Base-by-base conservation (phyloP, 1,284 basidiomycete genomes). In the Cystobasidium sp. region DNA sequence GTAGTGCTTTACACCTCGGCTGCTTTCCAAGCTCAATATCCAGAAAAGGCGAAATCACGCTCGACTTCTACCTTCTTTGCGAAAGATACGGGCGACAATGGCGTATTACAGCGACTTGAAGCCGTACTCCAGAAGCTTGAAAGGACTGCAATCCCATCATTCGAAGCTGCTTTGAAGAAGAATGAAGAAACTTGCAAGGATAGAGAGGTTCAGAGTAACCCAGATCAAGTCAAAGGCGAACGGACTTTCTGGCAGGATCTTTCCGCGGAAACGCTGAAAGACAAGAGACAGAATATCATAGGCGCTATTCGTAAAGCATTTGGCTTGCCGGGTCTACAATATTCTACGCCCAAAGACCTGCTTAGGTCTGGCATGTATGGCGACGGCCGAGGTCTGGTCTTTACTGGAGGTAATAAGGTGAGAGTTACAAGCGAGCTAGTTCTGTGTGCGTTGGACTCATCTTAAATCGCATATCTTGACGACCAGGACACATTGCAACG, bases 341-440 rank as follows among this genome's bases (percentile, higher is more conserved):
- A 62, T 49, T 49, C 53, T 39, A n/a, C 31, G 43, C 49, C 62
- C 14, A 4, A 18, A 16, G 22, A 66, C 14, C 52, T 61, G 16
- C 24, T 65, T 12, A 47, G 9, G 18, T 65, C 70, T 39, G 10
- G n/a, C 8, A 65, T 65, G 70, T 73, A 46, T 59, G 70, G 70
- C 37, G 22, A 37, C 7, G 63, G 63, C 8, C 22, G 70, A 46
- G 70, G 70, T 14, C 20, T 73, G 31, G 70, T 73, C 37, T 73
- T 56, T 41, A 73, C 70, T 37, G 70, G 70, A 12, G 70, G 70
- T 10, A 73, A 73, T 52, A 62, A 62, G 53, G 70, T 73, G 37
- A 9, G 41, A 37, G 3, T 9, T 46, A 20, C 49, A 37, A 37
- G 58, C 20, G 43, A 18, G 22, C 41, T 12, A 20, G n/a, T 8